Evolutionary conservation across 176 grass and related monocot genomes (phyloP).

Genomic region (Eremochloa ophiuroides): DNA sequence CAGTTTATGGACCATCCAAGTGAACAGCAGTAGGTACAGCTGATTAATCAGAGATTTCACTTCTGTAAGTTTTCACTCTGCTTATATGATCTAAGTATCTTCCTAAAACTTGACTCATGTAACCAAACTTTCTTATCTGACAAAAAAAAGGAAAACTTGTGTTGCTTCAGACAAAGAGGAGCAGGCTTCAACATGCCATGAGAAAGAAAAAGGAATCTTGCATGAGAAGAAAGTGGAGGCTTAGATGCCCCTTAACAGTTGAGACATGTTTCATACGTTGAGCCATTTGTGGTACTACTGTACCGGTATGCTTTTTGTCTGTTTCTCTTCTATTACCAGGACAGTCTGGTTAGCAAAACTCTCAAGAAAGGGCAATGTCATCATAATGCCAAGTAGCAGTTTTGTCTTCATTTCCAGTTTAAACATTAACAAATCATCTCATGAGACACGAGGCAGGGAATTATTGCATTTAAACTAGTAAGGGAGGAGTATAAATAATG

Average conservation of each 20-base stretch:
- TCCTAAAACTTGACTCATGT: background rate
- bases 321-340: slow-evolving; percentile 29
- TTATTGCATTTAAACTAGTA: slow-evolving; percentile 16
- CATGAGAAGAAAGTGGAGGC: slow-evolving; percentile 33
- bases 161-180: background rate
- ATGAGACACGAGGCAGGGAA: background rate
- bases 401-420: slow-evolving; percentile 25
- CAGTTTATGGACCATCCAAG: slow-evolving; percentile 22
- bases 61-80: slow-evolving; percentile 2
- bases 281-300: slow-evolving; percentile 8
- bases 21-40: background rate
- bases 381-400: background rate
- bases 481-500: background rate
- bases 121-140: background rate
- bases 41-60: background rate
- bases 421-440: slow-evolving; percentile 28
- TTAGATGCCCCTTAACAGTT: slow-evolving; percentile 11
- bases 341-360: slow-evolving; percentile 10
- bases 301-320: slow-evolving; percentile 40
- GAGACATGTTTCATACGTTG: slow-evolving; percentile 20
- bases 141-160: background rate
- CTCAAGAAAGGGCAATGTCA: slow-evolving; percentile 25
- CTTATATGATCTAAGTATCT: background rate
- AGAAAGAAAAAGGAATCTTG: slow-evolving; percentile 25
- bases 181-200: background rate